Percentiles rank a stretch among this genome's conserved stretches.
Evolutionary conservation across 192 early-diverging fungal species (phyloP).

Genomic region (Gigaspora rosea): DNA sequence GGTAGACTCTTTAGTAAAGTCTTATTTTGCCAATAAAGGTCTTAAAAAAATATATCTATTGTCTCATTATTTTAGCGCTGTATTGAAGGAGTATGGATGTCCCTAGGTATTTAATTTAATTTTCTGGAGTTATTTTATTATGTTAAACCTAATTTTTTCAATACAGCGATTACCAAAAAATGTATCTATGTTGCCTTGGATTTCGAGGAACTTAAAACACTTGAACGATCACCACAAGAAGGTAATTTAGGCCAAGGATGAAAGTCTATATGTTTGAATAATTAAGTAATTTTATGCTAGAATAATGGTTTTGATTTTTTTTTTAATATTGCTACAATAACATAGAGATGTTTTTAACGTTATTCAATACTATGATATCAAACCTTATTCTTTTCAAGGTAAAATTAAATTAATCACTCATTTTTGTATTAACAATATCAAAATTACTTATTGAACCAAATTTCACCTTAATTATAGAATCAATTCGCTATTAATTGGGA

Average conservation of each 20-base stretch:
- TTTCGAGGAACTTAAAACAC: conserved; percentile 22
- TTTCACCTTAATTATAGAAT: neutral
- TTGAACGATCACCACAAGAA: conserved; percentile 31
- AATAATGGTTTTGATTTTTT: too few relatives aligned
- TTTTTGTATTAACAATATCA: neutral
- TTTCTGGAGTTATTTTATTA: neutral
- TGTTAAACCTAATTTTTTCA: neutral
- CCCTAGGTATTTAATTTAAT: conserved; percentile 7
- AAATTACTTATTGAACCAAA: too few relatives aligned
- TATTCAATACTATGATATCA: neutral
- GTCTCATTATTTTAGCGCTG: conserved; percentile 14
- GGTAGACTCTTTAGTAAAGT: neutral
- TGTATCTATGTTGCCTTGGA: conserved; percentile 31
- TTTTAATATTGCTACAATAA: too few relatives aligned
- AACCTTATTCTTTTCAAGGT: conserved; percentile 23
- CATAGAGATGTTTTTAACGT: neutral
- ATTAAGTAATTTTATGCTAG: neutral
- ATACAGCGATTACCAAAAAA: neutral
- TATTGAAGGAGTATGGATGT: conserved; percentile 33
- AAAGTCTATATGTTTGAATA: neutral
- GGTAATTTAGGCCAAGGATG: neutral
- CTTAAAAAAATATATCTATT: neutral
- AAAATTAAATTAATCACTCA: neutral
- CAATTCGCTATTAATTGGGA: conserved; percentile 27
- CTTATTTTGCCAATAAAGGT: too few relatives aligned